Base-by-base conservation (phyloP, 2,329 filamentous ascomycete genomes). In the Ceratocystis lukuohia region DNA sequence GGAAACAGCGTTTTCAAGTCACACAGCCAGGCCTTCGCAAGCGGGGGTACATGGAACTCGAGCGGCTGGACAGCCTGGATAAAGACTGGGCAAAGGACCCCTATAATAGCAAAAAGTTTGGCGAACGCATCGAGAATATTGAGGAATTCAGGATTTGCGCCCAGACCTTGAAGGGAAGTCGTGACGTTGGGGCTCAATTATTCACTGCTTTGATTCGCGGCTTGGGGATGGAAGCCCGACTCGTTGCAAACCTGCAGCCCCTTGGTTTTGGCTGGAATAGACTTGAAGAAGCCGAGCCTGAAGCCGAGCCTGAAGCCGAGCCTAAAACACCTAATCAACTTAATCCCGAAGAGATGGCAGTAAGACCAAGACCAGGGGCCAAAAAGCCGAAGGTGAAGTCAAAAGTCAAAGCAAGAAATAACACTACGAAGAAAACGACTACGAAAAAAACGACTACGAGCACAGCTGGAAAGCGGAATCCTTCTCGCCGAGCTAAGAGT, bases 231-330 rank as follows among this genome's bases (percentile, higher is more conserved):
- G 91, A 96, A 71, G 84, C 90, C 10, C 83, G 93, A 37, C 82
- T 97, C 79, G 85, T 97, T 2, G 86, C 87, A 8, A 96, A 85
- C 72, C 74, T 99, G 50, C 94, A 97, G 72, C 88, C 91, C 0
- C 77, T 90, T 25, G 94, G 94, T 0, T 96, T 95, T 74, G 91
- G 91, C 1, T 97, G 91, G 86, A 95, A 85, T 68, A 95, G 93
- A 74, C 76, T 82, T 10, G 94, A 99, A 75, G 89, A 94, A 64
- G 89, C 88, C 4, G 83, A 84, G 12, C 72, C 75, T 1, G 89
- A 94, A 64, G 89, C 88, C 4, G 83, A 84, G 12, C 72, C 75
- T 1, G 28, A 28, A 28, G 28, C 28, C 0, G 28, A 28, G 8
- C 61, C 22, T 5, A 25, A 20, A 7, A 8, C 44, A 46, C 3